phyloP scores from a whole-genome alignment of 2,329 filamentous ascomycete genomes.

The Aspergillus sp. region DNA sequence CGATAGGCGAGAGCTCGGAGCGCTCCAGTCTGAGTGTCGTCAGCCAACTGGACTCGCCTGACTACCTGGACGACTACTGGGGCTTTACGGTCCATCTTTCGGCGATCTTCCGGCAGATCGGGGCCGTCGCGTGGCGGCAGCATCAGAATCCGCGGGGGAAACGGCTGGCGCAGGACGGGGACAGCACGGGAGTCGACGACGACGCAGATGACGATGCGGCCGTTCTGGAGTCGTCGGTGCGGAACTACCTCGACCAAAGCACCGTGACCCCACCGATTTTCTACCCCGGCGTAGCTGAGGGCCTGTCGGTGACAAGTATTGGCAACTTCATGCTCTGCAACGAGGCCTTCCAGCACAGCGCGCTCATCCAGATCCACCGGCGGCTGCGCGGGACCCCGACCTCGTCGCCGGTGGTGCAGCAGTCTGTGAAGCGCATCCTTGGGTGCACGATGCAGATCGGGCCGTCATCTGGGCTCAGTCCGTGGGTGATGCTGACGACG shows the following conservation, averaged over 20 bases:
- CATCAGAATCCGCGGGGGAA: slow-evolving; percentile 12
- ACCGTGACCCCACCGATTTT: slow-evolving; percentile 21
- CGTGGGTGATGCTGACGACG: slow-evolving; percentile 35
- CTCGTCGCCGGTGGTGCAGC: slow-evolving; percentile 22
- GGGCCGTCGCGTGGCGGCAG: slow-evolving; percentile 25
- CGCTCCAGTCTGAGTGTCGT: slow-evolving; percentile 9
- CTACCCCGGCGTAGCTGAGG: slow-evolving; percentile 27
- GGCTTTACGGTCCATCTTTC: slow-evolving; percentile 33
- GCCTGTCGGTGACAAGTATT: slow-evolving; percentile 22
- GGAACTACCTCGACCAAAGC: slow-evolving; percentile 24
- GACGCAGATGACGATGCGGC: slow-evolving; percentile 23
- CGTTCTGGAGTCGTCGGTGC: slow-evolving; percentile 25
- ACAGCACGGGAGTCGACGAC: too few relatives aligned
- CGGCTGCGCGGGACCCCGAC: slow-evolving; percentile 25
- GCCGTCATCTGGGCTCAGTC: slow-evolving; percentile 30
- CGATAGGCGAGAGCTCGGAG: slow-evolving; percentile 19
- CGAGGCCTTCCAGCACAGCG: slow-evolving; percentile 35
- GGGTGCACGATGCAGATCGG: slow-evolving; percentile 30
- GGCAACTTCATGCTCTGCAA: slow-evolving; percentile 33
- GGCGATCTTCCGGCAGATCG: slow-evolving; percentile 31
- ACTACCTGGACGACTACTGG: slow-evolving; percentile 36
- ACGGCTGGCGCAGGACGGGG: slow-evolving; percentile 10
- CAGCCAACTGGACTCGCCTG: slow-evolving; percentile 11
- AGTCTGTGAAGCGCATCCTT: slow-evolving; percentile 30
- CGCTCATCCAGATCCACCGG: slow-evolving; percentile 35